These are phyloP conservation scores for Farysia itapuensis DNA, from an alignment of 1,284 basidiomycete genomes.

Conservation along the genomic window DNA sequence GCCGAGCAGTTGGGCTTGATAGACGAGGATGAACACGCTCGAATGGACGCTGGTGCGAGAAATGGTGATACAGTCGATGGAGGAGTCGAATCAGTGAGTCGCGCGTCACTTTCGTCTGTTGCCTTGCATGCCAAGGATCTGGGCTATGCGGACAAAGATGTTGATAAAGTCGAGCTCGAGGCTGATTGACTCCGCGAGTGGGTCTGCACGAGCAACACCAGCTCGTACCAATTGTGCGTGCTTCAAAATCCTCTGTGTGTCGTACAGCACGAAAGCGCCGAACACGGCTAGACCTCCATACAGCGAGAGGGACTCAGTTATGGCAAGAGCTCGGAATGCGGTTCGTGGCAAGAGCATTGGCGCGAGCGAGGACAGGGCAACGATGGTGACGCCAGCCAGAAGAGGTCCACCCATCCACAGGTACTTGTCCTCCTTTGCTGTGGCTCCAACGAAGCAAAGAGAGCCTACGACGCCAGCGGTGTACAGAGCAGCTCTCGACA, in stretches of 20 bases:
- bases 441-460: slow-evolving; percentile 83
- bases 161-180: slow-evolving; percentile 84
- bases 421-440: slow-evolving; percentile 81
- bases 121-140: slow-evolving; percentile 69
- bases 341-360: slow-evolving; percentile 80
- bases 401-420: slow-evolving; percentile 72
- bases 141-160: slow-evolving; percentile 72
- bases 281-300: slow-evolving; percentile 82
- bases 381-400: slow-evolving; percentile 77
- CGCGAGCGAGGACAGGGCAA: slow-evolving; percentile 79
- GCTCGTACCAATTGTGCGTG: slow-evolving; percentile 74
- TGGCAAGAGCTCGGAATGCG: slow-evolving; percentile 73
- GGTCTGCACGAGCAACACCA: slow-evolving; percentile 72
- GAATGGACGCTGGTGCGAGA: too few species aligned
- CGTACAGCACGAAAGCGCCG: slow-evolving; percentile 80
- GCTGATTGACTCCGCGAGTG: slow-evolving; percentile 73
- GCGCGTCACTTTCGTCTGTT: slow-evolving; percentile 46
- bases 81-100: too few species aligned
- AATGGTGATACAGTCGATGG: too few species aligned
- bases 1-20: too few species aligned
- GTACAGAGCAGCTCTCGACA: slow-evolving; percentile 85
- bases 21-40: too few species aligned
- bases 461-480: slow-evolving; percentile 79
- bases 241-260: slow-evolving; percentile 78
- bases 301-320: slow-evolving; percentile 76